Percentiles rank a stretch among this genome's conserved stretches.
These are phyloP conservation scores for Chondrus crispus DNA, from an alignment of 23 red algal genomes.

Conservation along the genomic window DNA sequence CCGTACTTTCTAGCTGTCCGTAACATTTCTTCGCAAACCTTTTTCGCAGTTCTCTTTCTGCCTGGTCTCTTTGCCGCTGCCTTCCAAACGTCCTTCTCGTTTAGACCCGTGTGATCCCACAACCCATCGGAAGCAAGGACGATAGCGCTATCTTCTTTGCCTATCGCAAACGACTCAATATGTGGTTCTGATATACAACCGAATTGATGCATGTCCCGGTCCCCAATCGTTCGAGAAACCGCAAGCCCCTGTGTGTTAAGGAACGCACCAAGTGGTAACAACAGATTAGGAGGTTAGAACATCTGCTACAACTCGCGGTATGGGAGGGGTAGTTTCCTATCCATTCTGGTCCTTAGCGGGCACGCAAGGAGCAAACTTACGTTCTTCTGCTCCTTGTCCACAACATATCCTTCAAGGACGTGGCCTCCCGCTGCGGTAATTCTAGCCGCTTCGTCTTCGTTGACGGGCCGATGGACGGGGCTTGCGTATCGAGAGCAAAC, in stretches of 20 bases:
- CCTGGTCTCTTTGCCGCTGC: slow-evolving; percentile 5
- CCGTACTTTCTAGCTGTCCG: not conserved
- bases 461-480: not conserved
- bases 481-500: not conserved
- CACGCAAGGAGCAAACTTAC: not conserved
- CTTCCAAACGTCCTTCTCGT: not conserved
- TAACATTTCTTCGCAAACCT: slow-evolving; percentile 22
- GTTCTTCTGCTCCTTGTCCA: not conserved
- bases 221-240: slow-evolving; percentile 45
- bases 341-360: too few species aligned
- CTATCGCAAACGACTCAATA: slow-evolving; percentile 7
- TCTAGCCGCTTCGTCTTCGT: not conserved
- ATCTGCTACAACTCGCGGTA: too few species aligned
- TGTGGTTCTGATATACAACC: slow-evolving; percentile 52
- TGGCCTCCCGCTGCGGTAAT: not conserved
- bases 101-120: slow-evolving; percentile 27
- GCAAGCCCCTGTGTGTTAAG: slow-evolving; percentile 25
- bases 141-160: not conserved
- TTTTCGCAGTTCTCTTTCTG: not conserved
- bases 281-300: too few species aligned
- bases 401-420: not conserved
- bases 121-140: slow-evolving; percentile 56
- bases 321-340: too few species aligned
- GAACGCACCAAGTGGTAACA: not conserved
- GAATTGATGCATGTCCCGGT: slow-evolving; percentile 46